Evolutionary conservation across 495 filamentous ascomycete genomes (phyloP).

Genomic region (Hyaloscypha finlandica): DNA sequence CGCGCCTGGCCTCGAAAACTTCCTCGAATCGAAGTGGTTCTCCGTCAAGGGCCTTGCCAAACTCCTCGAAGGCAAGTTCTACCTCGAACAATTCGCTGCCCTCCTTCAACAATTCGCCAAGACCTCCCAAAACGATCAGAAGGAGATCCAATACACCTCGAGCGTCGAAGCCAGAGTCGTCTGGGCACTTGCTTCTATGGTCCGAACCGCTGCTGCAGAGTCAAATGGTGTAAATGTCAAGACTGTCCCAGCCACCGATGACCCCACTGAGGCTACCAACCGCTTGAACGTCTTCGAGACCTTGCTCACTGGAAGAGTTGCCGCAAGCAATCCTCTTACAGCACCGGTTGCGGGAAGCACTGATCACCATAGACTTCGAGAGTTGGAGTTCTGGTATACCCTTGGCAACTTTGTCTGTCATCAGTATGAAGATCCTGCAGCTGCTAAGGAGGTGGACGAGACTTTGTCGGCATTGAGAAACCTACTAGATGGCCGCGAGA

Average conservation of each 20-base stretch:
- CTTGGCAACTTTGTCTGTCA: constrained; percentile 72
- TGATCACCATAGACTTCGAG: constrained; percentile 57
- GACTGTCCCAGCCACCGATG: constrained; percentile 46
- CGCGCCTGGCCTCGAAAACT: constrained; percentile 70
- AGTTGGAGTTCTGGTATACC: constrained; percentile 79
- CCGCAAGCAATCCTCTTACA: constrained; percentile 59
- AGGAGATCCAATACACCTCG: constrained; percentile 60
- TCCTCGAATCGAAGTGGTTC: constrained; percentile 89
- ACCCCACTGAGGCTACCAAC: constrained; percentile 59
- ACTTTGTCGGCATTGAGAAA: constrained; percentile 61
- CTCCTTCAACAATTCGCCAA: constrained; percentile 33
- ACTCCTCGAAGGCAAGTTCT: constrained; percentile 18
- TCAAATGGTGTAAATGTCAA: constrained; percentile 31
- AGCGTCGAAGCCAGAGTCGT: constrained; percentile 71
- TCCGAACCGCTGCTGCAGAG: constrained; percentile 37
- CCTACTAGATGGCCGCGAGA: constrained; percentile 76
- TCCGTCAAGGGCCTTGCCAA: constrained; percentile 41
- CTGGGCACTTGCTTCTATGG: constrained; percentile 61
- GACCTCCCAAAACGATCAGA: constrained; percentile 49
- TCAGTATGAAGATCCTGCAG: constrained; percentile 59
- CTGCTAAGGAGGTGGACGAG: constrained; percentile 62
- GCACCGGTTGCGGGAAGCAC: constrained; percentile 45
- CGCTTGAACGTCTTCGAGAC: constrained; percentile 75
- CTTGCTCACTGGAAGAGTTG: constrained; percentile 67
- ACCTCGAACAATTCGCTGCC: constrained; percentile 30